phyloP scores from a whole-genome alignment of 495 filamentous ascomycete genomes.

The Aspergillus conjunctus region DNA sequence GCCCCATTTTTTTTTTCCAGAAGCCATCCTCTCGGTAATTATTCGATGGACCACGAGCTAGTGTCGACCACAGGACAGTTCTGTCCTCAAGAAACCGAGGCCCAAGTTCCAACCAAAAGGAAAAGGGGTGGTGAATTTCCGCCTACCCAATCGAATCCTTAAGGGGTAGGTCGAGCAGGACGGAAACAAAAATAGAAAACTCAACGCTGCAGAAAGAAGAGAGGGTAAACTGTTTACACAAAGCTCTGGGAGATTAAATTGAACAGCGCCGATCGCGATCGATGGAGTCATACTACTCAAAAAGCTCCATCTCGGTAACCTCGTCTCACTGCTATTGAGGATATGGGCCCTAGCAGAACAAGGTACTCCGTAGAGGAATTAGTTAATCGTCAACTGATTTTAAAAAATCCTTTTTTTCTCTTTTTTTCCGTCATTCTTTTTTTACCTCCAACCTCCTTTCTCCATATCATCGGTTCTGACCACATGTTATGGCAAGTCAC shows the following conservation, averaged over 20 bases:
- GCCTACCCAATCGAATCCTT: not conserved
- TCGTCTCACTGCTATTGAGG: not conserved
- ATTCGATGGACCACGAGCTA: slow-evolving; percentile 1
- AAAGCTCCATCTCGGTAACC: not conserved
- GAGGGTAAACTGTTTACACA: not conserved
- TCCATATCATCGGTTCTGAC: not conserved
- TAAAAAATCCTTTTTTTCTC: not conserved
- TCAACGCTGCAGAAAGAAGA: not conserved
- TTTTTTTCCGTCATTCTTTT: not conserved
- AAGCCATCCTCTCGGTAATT: slow-evolving; percentile 1
- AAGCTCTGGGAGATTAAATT: slow-evolving; percentile 33
- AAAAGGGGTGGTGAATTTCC: not conserved
- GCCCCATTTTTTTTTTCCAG: slow-evolving; percentile 5
- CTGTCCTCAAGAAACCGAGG: not conserved
- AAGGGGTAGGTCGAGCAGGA: not conserved
- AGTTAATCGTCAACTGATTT: no score
- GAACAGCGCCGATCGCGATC: slow-evolving; percentile 35
- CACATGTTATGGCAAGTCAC: not conserved
- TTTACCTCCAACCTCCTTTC: not conserved
- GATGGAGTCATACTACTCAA: not conserved
- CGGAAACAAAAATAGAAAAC: not conserved
- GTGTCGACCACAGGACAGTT: slow-evolving; percentile 1
- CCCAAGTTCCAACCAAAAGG: not conserved
- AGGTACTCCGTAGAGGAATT: no score
- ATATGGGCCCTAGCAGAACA: no score